Percentiles rank a stretch among this genome's conserved stretches.
Evolutionary conservation across 768 basidiomycete genomes (phyloP).

Genomic region (Suillus luteus): DNA sequence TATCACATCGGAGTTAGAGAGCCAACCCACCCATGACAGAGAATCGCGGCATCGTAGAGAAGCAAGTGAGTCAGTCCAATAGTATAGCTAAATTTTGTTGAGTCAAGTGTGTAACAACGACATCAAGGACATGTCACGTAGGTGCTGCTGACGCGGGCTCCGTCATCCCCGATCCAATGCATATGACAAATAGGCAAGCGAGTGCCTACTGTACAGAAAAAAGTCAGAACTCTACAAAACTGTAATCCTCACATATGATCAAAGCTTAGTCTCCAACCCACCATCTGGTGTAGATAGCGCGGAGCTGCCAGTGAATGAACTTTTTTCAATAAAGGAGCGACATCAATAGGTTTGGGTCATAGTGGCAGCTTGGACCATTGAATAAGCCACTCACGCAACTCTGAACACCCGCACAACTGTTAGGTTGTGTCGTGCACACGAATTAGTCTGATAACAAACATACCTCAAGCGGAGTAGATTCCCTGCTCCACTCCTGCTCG

Average conservation of each 20-base stretch:
- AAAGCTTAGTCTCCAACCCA: constrained; percentile 10
- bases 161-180: constrained; percentile 53
- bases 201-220: constrained; percentile 55
- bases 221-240: background rate
- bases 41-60: constrained; percentile 47
- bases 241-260: too few species aligned
- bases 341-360: too few species aligned
- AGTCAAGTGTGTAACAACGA: background rate
- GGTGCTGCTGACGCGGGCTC: constrained; percentile 71
- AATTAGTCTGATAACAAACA: background rate
- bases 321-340: too few species aligned
- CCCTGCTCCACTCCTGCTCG: constrained; percentile 25
- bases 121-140: constrained; percentile 49
- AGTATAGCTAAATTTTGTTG: constrained; percentile 26
- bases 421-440: background rate
- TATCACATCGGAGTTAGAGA: constrained; percentile 36
- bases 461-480: constrained; percentile 23
- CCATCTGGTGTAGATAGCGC: constrained; percentile 13
- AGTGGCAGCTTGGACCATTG: constrained; percentile 5
- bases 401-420: too few species aligned
- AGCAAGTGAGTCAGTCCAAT: constrained; percentile 16
- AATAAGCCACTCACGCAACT: constrained; percentile 28
- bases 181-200: constrained; percentile 59
- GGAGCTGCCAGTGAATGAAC: constrained; percentile 8
- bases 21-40: constrained; percentile 55